Percentiles rank a stretch among this genome's conserved stretches.
Conservation (phyloP, 176 grass and related monocot species). For the Carex parvula region DNA sequence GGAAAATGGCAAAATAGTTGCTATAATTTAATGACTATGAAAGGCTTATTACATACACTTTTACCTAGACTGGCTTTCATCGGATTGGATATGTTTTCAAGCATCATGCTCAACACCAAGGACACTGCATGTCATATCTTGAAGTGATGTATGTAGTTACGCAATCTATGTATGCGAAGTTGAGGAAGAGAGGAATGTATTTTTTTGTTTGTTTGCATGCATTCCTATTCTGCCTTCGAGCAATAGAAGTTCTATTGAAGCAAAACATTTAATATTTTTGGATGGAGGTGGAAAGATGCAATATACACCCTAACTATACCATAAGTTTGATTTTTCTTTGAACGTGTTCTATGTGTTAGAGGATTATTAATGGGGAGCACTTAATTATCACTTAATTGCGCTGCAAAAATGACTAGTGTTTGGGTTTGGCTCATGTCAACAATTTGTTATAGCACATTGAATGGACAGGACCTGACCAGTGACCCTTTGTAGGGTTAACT, state of each 20-base stretch:
- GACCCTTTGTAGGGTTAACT: neutral
- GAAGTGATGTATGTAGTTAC: neutral
- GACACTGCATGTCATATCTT: neutral
- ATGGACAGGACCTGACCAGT: neutral
- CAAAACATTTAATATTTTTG: neutral
- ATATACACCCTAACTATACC: neutral
- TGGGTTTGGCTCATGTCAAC: neutral
- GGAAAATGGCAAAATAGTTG: neutral
- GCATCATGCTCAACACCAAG: neutral
- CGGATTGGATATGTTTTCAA: neutral
- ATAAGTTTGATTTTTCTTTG: neutral
- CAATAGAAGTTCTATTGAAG: neutral
- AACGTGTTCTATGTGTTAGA: neutral
- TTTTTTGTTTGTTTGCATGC: neutral
- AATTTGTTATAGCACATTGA: neutral
- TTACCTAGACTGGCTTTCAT: neutral
- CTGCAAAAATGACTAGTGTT: neutral
- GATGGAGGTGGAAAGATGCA: neutral
- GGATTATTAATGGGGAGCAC: neutral
- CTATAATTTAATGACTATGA: neutral
- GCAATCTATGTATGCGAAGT: neutral
- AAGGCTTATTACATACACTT: neutral
- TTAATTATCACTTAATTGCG: neutral
- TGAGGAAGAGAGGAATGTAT: neutral
- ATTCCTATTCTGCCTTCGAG: conserved; percentile 1